A percentile compares a stretch with the other conserved stretches of the same genome.
These are phyloP conservation scores for Phytophthora hybrid DNA, from an alignment of 352 stramenopile genomes.

Conservation along the genomic window DNA sequence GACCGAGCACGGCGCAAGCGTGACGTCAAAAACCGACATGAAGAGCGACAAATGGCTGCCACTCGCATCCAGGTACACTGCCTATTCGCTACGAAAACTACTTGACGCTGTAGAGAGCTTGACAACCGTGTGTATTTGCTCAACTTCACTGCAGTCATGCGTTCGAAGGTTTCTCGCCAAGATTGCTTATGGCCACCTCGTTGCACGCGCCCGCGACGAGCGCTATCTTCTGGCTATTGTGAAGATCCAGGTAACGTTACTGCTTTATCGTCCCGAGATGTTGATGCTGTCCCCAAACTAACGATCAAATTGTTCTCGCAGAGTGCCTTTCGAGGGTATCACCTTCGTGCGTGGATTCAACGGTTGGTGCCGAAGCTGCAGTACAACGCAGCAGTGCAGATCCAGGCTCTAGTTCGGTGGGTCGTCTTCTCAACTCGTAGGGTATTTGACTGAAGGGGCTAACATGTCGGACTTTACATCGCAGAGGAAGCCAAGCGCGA, in stretches of 20 bases:
- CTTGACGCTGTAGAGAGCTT: not conserved
- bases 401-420: slow-evolving; percentile 65
- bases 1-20: slow-evolving; percentile 55
- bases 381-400: slow-evolving; percentile 53
- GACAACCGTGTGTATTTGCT: not conserved
- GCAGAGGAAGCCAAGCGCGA: slow-evolving; percentile 59
- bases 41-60: slow-evolving; percentile 50
- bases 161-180: slow-evolving; percentile 63
- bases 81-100: not conserved
- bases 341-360: slow-evolving; percentile 50
- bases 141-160: slow-evolving; percentile 31
- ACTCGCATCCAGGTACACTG: slow-evolving; percentile 54
- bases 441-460: not conserved
- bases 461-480: not conserved
- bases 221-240: slow-evolving; percentile 47
- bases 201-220: slow-evolving; percentile 57
- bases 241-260: slow-evolving; percentile 54
- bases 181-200: slow-evolving; percentile 48
- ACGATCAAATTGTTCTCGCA: slow-evolving; percentile 12
- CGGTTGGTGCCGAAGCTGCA: slow-evolving; percentile 55
- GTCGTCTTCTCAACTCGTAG: not conserved
- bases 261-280: not conserved
- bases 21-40: slow-evolving; percentile 45
- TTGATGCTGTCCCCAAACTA: not conserved
- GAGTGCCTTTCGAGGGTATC: slow-evolving; percentile 56